phyloP scores from a whole-genome alignment of 164 flowering plant genomes.

The Amborella trichopoda region DNA sequence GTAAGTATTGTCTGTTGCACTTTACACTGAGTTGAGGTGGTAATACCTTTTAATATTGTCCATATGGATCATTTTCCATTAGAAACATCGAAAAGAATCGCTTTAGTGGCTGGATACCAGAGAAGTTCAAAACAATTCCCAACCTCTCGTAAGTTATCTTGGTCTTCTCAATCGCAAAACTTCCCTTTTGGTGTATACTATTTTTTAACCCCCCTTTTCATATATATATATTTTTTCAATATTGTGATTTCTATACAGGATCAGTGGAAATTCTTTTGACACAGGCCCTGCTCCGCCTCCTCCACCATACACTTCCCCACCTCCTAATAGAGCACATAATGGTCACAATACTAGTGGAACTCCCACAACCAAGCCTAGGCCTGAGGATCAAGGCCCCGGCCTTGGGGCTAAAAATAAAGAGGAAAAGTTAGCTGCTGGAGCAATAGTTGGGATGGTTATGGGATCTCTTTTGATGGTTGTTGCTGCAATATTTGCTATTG shows the following conservation, averaged over 20 bases:
- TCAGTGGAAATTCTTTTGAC: conserved; percentile 66
- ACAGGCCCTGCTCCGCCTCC: conserved; percentile 92
- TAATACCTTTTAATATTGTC: not conserved
- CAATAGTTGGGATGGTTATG: conserved; percentile 50
- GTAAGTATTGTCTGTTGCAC: conserved; percentile 39
- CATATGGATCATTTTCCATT: conserved; percentile 8
- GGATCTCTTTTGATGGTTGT: conserved; percentile 32
- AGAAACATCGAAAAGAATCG: conserved; percentile 82
- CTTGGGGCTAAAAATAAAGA: conserved; percentile 11
- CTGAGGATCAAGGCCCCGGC: conserved; percentile 21
- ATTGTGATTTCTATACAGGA: conserved; percentile 31
- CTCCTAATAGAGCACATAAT: conserved; percentile 40
- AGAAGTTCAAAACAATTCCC: conserved; percentile 50
- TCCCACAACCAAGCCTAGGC: conserved; percentile 15
- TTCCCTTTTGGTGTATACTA: not conserved
- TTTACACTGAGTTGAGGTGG: not conserved
- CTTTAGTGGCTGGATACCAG: conserved; percentile 88
- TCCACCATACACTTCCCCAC: conserved; percentile 69
- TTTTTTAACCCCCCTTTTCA: not conserved
- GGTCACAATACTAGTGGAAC: conserved; percentile 28
- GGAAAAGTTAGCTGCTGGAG: conserved; percentile 32
- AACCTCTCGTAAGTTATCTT: conserved; percentile 62
- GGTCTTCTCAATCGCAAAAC: no score
- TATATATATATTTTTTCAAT: conserved; percentile 6
- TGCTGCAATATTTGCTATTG: conserved; percentile 33